Percentiles rank a stretch among this genome's conserved stretches.
Evolutionary conservation across 768 basidiomycete genomes (phyloP).

Genomic region (Mycena belliarum): DNA sequence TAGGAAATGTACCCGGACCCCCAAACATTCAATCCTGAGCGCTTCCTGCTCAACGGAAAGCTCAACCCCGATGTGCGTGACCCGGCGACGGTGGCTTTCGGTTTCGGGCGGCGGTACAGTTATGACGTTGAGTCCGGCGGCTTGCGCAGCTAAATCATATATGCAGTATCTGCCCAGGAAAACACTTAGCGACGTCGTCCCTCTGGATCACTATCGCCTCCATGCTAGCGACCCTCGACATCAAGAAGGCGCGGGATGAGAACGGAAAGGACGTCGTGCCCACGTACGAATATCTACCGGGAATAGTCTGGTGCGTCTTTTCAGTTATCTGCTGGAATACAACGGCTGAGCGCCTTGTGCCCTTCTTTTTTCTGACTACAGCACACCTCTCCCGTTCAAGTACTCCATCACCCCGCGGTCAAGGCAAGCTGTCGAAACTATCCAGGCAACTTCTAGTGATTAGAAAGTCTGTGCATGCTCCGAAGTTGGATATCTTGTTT

Average conservation of each 20-base stretch:
- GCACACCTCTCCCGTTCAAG: neutral
- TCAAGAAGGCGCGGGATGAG: conserved; percentile 2
- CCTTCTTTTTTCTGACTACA: neutral
- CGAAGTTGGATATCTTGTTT: too few relatives aligned
- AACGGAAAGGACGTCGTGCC: conserved; percentile 26
- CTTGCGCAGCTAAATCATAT: neutral
- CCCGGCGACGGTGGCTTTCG: conserved; percentile 7
- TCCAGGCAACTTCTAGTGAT: neutral
- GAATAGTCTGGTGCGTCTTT: neutral
- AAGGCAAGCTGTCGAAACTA: neutral
- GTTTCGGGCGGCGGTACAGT: conserved; percentile 19
- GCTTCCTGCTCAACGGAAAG: conserved; percentile 23
- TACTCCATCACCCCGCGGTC: conserved; percentile 7
- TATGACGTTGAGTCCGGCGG: neutral
- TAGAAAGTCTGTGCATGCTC: neutral
- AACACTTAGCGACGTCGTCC: conserved; percentile 1
- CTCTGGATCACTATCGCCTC: conserved; percentile 9
- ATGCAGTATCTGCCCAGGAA: conserved; percentile 21
- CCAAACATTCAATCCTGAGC: conserved; percentile 31
- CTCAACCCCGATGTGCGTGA: neutral
- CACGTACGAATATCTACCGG: conserved; percentile 13
- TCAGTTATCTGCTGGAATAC: too few relatives aligned
- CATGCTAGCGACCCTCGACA: conserved; percentile 5
- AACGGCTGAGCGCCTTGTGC: too few relatives aligned
- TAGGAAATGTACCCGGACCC: conserved; percentile 30